Evolutionary conservation across 805 yeast genomes (phyloP), one percentile per base, ranked within the genome.

Genomic region (Saturnispora halmiae): DNA sequence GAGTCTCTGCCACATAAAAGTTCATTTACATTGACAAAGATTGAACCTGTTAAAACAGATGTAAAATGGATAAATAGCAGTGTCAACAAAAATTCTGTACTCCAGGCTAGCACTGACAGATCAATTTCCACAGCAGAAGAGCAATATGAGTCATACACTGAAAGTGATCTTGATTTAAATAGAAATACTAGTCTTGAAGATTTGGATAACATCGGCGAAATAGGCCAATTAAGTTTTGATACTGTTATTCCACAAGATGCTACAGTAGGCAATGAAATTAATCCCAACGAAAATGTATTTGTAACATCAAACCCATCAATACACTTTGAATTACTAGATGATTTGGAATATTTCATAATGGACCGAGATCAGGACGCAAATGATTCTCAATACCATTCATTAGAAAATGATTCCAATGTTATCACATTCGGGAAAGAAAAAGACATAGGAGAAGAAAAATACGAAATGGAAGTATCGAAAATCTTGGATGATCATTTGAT

Each of bases 1-100:
- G 40, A 34, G 14, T 38, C 50, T 9, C 22, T 50, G 36, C 47
- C 55, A 13, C 53, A 50, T 36, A 38, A 33, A 4, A 45, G 31
- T 25, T 26, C 22, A 2, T 52, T 54, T 31, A 38, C 43, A 31
- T 36, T 55, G 19, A 25, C 40, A 18, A 54, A 22, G 26, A n/a
- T n/a, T n/a, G n/a, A n/a, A n/a, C n/a, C n/a, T n/a, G n/a, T n/a
- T n/a, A n/a, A n/a, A n/a, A n/a, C n/a, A n/a, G n/a, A n/a, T n/a
- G n/a, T n/a, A n/a, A n/a, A n/a, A n/a, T n/a, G n/a, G n/a, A n/a
- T n/a, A n/a, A n/a, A n/a, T n/a, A n/a, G n/a, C n/a, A n/a, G n/a
- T n/a, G n/a, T n/a, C n/a, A n/a, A n/a, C n/a, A n/a, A n/a, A n/a
- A n/a, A n/a, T n/a, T n/a, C n/a, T n/a, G n/a, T n/a, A n/a, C n/a